Evolutionary conservation across 352 stramenopile genomes (phyloP).

Genomic region (Globisporangium orthogonon): DNA sequence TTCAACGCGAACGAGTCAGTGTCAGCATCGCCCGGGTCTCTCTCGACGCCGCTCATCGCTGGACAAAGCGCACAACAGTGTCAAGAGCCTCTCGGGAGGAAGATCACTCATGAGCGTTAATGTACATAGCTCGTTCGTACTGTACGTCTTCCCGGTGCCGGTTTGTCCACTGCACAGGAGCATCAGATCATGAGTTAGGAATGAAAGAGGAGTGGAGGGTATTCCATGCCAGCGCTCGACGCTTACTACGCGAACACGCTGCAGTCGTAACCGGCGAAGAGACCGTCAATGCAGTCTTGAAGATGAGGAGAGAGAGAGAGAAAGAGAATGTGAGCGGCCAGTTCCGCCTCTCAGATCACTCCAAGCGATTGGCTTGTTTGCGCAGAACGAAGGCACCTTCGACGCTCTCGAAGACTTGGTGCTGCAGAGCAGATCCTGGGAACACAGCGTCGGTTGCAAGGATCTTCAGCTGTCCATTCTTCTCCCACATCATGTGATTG

Average conservation of each 20-base stretch:
- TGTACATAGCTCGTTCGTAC: slow-evolving; percentile 15
- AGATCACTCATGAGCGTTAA: not conserved
- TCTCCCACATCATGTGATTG: slow-evolving; percentile 53
- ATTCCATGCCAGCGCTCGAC: slow-evolving; percentile 1
- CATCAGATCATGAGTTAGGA: slow-evolving; percentile 7
- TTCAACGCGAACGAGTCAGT: slow-evolving; percentile 12
- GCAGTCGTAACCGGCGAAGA: slow-evolving; percentile 64
- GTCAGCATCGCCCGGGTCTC: slow-evolving; percentile 6
- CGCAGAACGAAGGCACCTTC: slow-evolving; percentile 23
- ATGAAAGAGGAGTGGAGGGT: not conserved
- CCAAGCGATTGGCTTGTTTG: too few species aligned
- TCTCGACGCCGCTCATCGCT: slow-evolving; percentile 64
- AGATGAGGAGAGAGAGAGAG: not conserved
- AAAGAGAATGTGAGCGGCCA: too few species aligned
- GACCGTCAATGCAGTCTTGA: slow-evolving; percentile 48
- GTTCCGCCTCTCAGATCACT: too few species aligned
- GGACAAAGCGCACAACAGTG: not conserved
- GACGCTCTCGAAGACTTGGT: slow-evolving; percentile 43
- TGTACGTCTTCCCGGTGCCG: slow-evolving; percentile 63
- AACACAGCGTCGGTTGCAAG: slow-evolving; percentile 52
- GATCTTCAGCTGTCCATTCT: slow-evolving; percentile 57
- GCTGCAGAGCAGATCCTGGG: slow-evolving; percentile 23
- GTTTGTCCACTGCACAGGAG: slow-evolving; percentile 47
- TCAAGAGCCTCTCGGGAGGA: too few species aligned
- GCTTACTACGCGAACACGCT: slow-evolving; percentile 65